Conservation (phyloP, 2,329 filamentous ascomycete species). For the Colletotrichum godetiae region DNA sequence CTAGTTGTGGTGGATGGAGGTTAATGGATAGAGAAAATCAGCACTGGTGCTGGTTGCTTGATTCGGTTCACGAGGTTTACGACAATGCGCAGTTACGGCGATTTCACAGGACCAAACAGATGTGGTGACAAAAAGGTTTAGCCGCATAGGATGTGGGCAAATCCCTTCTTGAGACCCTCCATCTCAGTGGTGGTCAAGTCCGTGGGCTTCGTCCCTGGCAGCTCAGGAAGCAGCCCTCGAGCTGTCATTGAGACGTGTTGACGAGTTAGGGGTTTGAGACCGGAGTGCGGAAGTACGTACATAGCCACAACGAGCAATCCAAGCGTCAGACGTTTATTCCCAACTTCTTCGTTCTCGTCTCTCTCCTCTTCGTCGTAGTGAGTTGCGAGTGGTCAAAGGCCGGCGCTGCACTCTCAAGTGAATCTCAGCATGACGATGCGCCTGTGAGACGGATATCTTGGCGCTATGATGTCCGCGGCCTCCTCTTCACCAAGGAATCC, state of each 20-base stretch:
- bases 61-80: slow-evolving; percentile 8
- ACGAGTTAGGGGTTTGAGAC: neutral
- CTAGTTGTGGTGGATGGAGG: neutral
- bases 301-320: slow-evolving; percentile 18
- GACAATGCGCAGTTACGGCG: neutral
- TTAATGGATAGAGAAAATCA: slow-evolving; percentile 10
- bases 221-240: neutral
- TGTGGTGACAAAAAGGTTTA: neutral
- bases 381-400: neutral
- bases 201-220: neutral
- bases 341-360: neutral
- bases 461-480: slow-evolving; percentile 10
- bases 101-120: neutral
- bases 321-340: slow-evolving; percentile 12
- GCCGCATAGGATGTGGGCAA: neutral
- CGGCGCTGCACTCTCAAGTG: neutral
- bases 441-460: slow-evolving; percentile 9
- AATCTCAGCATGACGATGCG: neutral
- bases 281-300: slow-evolving; percentile 17
- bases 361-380: neutral
- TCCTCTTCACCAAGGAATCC: neutral
- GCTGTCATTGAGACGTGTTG: neutral
- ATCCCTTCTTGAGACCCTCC: neutral
- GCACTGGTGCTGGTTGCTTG: slow-evolving; percentile 25
- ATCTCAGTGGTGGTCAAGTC: neutral